Conservation (phyloP, 1,139 yeast species). For the Suhomyces ambrosiae region DNA sequence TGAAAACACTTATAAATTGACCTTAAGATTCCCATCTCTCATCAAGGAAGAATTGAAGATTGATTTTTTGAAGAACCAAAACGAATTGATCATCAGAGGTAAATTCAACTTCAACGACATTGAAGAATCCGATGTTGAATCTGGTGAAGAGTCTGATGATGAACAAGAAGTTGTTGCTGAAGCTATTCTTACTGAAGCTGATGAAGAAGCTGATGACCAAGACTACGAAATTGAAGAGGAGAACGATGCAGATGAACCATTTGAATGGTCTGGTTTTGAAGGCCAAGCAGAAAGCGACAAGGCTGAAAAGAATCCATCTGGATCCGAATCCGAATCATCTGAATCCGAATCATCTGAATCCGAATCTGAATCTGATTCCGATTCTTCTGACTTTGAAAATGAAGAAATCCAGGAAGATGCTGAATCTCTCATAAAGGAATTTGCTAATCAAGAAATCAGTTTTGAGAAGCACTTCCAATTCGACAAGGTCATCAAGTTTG, state of each 20-base stretch:
- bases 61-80: conserved; percentile 45
- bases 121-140: conserved; percentile 24
- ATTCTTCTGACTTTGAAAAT: conserved; percentile 24
- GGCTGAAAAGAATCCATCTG: conserved; percentile 10
- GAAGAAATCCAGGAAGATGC: conserved; percentile 50
- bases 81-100: conserved; percentile 47
- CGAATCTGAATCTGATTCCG: conserved; percentile 15
- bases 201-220: conserved; percentile 11
- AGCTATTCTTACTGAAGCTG: conserved; percentile 11
- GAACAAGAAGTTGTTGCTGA: conserved; percentile 12
- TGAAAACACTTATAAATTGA: conserved; percentile 45
- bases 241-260: conserved; percentile 14
- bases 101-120: conserved; percentile 38
- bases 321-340: conserved; percentile 16
- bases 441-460: conserved; percentile 42
- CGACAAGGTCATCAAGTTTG: conserved; percentile 43
- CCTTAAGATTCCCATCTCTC: conserved; percentile 47
- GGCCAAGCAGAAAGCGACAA: conserved; percentile 15
- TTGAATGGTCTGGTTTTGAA: conserved; percentile 17
- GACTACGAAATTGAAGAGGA: conserved; percentile 14
- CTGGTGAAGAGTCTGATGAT: conserved; percentile 17
- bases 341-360: conserved; percentile 20
- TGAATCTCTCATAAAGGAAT: conserved; percentile 41
- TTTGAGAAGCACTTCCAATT: conserved; percentile 51
- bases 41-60: conserved; percentile 46